These are phyloP conservation scores for Fonsecaea pedrosoi DNA, from an alignment of 2,329 filamentous ascomycete genomes.

Conservation along the genomic window DNA sequence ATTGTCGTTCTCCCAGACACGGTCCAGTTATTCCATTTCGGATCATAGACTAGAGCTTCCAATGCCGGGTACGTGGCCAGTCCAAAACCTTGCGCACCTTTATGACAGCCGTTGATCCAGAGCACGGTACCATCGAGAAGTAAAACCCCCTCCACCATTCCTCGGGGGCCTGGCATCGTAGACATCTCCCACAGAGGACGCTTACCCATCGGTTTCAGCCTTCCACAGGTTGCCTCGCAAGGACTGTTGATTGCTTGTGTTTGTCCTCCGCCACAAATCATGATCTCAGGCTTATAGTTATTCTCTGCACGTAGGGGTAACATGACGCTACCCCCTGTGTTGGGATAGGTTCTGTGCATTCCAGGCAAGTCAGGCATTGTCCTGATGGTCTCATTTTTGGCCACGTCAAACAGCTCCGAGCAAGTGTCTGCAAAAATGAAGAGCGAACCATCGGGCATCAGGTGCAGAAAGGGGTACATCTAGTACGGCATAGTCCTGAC, in stretches of 20 bases:
- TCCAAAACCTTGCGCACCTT: conserved; percentile 66
- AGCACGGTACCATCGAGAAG: conserved; percentile 66
- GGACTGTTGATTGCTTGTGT: conserved; percentile 66
- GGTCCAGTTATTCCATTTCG: conserved; percentile 59
- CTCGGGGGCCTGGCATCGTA: conserved; percentile 61
- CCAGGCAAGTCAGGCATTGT: conserved; percentile 61
- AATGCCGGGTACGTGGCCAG: conserved; percentile 61
- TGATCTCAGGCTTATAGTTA: conserved; percentile 60
- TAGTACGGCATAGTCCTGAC: conserved; percentile 67
- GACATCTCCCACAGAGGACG: conserved; percentile 64
- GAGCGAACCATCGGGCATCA: conserved; percentile 62
- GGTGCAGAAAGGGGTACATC: conserved; percentile 69
- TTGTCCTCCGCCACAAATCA: conserved; percentile 66
- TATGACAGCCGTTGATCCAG: conserved; percentile 65
- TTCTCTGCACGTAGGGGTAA: conserved; percentile 61
- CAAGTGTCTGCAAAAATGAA: conserved; percentile 65
- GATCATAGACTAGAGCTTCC: conserved; percentile 65
- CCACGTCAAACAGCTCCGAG: conserved; percentile 62
- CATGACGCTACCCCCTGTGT: conserved; percentile 65
- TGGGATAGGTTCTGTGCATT: conserved; percentile 65
- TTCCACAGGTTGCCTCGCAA: conserved; percentile 65
- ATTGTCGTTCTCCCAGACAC: conserved; percentile 52
- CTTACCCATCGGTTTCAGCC: conserved; percentile 59
- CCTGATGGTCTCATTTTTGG: conserved; percentile 53
- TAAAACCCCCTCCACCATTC: conserved; percentile 66